Conservation (phyloP, 2,329 filamentous ascomycete genomes). For the Clonostachys solani region DNA sequence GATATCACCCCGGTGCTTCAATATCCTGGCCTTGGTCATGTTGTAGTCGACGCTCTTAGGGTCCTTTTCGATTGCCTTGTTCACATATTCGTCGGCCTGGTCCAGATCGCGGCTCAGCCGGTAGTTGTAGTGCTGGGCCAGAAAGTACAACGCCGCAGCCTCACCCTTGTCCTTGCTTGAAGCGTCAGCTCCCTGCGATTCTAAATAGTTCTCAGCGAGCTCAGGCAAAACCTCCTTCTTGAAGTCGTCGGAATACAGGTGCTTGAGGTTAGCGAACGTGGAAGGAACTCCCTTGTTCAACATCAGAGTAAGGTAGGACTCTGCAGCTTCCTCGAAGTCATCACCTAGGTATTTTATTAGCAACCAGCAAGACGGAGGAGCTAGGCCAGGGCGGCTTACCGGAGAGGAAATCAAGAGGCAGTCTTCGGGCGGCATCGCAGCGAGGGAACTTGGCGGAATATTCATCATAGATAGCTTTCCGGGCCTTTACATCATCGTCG, state of each 20-base stretch:
- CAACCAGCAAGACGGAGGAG: background rate
- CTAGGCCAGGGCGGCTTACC: constrained; percentile 37
- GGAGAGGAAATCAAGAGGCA: constrained; percentile 85
- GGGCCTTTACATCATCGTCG: constrained; percentile 53
- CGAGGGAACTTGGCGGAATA: constrained; percentile 79
- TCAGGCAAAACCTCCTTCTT: constrained; percentile 77
- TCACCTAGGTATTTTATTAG: constrained; percentile 49
- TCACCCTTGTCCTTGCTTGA: constrained; percentile 55
- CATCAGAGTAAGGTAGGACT: constrained; percentile 77
- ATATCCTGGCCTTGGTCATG: constrained; percentile 93
- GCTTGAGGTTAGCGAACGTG: constrained; percentile 94
- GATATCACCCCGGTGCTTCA: constrained; percentile 82
- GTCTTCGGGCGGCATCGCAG: constrained; percentile 77
- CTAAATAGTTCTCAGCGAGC: constrained; percentile 74
- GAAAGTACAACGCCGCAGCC: constrained; percentile 82
- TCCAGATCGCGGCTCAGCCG: constrained; percentile 76
- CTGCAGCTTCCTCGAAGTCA: constrained; percentile 73
- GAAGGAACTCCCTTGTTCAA: constrained; percentile 91
- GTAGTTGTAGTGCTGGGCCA: constrained; percentile 97
- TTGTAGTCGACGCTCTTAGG: constrained; percentile 84
- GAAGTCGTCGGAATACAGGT: constrained; percentile 72
- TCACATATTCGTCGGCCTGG: constrained; percentile 78
- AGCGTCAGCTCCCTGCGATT: constrained; percentile 48
- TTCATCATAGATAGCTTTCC: constrained; percentile 68
- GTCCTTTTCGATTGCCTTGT: constrained; percentile 76